A percentile compares a stretch with the other conserved stretches of the same genome.
These are phyloP conservation scores for Nidula niveotomentosa DNA, from an alignment of 1,284 basidiomycete species.

Conservation along the genomic window DNA sequence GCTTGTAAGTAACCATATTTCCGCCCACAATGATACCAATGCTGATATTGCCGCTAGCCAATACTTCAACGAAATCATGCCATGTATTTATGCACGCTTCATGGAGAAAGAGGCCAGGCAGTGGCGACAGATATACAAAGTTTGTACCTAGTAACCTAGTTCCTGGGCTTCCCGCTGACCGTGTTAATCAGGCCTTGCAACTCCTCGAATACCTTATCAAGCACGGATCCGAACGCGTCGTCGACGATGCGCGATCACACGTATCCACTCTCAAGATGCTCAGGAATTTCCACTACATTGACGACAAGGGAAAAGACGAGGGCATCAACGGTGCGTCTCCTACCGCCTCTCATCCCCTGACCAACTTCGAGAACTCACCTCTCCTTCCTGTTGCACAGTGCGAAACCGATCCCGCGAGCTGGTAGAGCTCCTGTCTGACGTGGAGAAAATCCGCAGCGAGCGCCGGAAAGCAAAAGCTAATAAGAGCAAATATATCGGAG, in stretches of 20 bases:
- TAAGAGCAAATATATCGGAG: constrained; percentile 88
- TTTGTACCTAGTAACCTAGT: constrained; percentile 17
- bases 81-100: constrained; percentile 91
- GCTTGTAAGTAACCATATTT: constrained; percentile 65
- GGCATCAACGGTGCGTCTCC: constrained; percentile 85
- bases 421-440: constrained; percentile 85
- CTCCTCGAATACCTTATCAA: constrained; percentile 96
- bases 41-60: constrained; percentile 52
- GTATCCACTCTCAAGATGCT: constrained; percentile 97
- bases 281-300: constrained; percentile 97
- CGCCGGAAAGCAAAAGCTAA: constrained; percentile 94
- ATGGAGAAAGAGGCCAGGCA: constrained; percentile 98
- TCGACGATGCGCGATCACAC: constrained; percentile 96
- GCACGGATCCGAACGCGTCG: constrained; percentile 97
- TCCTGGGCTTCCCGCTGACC: neutral
- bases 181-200: constrained; percentile 73
- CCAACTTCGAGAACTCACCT: neutral
- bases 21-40: too few relatives aligned
- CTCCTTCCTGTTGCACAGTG: constrained; percentile 46
- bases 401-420: constrained; percentile 94
- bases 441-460: constrained; percentile 89
- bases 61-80: constrained; percentile 99
- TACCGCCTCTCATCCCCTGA: neutral
- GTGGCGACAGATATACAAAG: constrained; percentile 99
- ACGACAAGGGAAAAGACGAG: constrained; percentile 98